Evolutionary conservation across 306 rosid genomes (phyloP).

Genomic region (Trifolium dubium): DNA sequence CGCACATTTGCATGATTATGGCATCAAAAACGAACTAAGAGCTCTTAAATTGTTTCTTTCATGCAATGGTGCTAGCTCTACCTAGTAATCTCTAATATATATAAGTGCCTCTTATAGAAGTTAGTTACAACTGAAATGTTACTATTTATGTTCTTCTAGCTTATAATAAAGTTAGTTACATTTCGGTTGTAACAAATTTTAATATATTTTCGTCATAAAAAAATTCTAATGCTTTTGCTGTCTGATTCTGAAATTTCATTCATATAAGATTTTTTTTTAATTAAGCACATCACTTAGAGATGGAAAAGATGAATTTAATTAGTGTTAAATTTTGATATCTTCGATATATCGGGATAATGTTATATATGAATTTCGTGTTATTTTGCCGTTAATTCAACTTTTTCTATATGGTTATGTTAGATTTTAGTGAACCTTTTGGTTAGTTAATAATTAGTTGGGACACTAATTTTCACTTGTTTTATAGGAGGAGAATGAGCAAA

Average conservation of each 20-base stretch:
- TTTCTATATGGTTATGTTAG: not conserved
- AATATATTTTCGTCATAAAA: no score
- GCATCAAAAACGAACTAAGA: conserved; percentile 11
- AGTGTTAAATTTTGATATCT: no score
- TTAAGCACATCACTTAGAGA: no score
- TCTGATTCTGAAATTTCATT: not conserved
- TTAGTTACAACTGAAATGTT: no score
- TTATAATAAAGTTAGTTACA: no score
- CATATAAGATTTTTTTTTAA: no score
- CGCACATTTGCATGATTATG: not conserved
- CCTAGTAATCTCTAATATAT: not conserved
- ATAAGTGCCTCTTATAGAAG: not conserved
- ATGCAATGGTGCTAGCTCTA: conserved; percentile 42
- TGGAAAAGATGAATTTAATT: no score
- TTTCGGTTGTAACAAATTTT: no score
- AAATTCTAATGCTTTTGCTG: not conserved
- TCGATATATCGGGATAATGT: no score
- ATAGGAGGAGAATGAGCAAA: conserved; percentile 43
- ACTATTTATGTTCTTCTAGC: no score
- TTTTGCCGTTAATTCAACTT: not conserved
- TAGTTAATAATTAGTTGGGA: not conserved
- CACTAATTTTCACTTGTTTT: conserved; percentile 3
- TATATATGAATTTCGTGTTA: no score
- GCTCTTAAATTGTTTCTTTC: conserved; percentile 20
- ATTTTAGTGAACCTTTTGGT: no score